phyloP scores from a whole-genome alignment of 1,284 basidiomycete species.

The Rhodotorula mucilaginosa region DNA sequence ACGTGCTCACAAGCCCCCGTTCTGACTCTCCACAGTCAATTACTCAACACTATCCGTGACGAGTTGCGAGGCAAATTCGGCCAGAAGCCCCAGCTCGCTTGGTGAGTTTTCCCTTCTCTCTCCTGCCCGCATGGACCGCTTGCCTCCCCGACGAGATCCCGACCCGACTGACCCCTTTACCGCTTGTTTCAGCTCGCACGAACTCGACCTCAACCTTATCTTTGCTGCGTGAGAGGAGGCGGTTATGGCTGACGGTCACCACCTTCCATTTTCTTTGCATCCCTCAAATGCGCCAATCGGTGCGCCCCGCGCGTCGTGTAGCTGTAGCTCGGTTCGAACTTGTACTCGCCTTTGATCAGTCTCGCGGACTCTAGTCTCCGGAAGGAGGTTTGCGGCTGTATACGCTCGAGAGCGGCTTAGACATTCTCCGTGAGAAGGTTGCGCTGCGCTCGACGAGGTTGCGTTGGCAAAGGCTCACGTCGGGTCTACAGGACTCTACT shows the following conservation, averaged over 20 bases:
- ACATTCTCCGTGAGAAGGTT: no score
- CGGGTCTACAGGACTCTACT: no score
- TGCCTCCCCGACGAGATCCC: no score
- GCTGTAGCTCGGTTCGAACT: no score
- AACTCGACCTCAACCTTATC: constrained; percentile 40
- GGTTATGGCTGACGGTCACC: not conserved
- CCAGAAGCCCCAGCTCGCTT: constrained; percentile 41
- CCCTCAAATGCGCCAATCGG: not conserved
- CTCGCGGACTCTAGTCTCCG: no score
- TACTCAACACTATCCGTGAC: constrained; percentile 58
- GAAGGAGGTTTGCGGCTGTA: no score
- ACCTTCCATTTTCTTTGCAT: not conserved
- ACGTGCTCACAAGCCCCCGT: not conserved
- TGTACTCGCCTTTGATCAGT: no score
- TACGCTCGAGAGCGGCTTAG: no score
- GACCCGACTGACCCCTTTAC: not conserved
- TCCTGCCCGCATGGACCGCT: not conserved
- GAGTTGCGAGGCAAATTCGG: constrained; percentile 54
- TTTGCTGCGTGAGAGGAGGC: constrained; percentile 8
- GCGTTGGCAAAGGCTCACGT: no score
- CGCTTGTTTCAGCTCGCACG: constrained; percentile 32
- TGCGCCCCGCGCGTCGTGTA: no score
- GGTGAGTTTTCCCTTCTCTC: not conserved
- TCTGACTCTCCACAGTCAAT: constrained; percentile 17
- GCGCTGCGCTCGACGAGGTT: no score